Evolutionary conservation across 305 asterid genomes (phyloP), one percentile per base, ranked within the genome.

Genomic region (Stenogyne calaminthoides): DNA sequence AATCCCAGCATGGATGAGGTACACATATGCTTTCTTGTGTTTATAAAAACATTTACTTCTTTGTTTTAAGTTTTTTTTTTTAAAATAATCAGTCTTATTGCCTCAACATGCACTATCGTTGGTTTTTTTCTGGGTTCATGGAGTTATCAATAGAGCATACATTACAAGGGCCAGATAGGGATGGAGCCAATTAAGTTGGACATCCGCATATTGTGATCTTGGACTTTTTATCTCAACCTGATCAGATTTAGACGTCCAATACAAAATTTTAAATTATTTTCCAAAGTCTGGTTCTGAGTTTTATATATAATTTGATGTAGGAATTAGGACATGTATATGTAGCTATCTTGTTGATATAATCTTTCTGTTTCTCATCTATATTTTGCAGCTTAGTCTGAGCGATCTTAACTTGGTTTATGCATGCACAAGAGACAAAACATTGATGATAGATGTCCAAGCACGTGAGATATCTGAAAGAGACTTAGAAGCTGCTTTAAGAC

Each of bases 1-100:
- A 95, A 95, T 82, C 99, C 99, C 66, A 95, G 89, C 81, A 89
- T 89, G 96, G 96, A 89, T 59, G 99, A 95, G 98, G 99, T 95
- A 77, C 68, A 57, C 57, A 44, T 15, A 32, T 78, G 39, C 36
- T 62, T 66, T 69, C 49, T 49, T 46, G 46, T 75, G 19, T 71
- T 70, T 61, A 18, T 62, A 22, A 32, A 68, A 58, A 34, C 64
- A 22, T 34, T 65, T 29, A n/a, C 10, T 9, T 49, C 47, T 19
- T 27, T 46, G 18, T 62, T 39, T 42, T 40, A 14, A n/a, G n/a
- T 5, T 39, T 52, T 10, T 6, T 37, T 69, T 25, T 5, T 9
- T 55, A 18, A 63, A 37, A 11, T 16, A 47, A 9, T 4, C 29
- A 15, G 55, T 46, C 14, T 54, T 44, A 29, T 64, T 15, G 36